Percentiles rank a stretch among this genome's conserved stretches.
phyloP scores from a whole-genome alignment of 805 yeast genomes.

The Candida pini region DNA sequence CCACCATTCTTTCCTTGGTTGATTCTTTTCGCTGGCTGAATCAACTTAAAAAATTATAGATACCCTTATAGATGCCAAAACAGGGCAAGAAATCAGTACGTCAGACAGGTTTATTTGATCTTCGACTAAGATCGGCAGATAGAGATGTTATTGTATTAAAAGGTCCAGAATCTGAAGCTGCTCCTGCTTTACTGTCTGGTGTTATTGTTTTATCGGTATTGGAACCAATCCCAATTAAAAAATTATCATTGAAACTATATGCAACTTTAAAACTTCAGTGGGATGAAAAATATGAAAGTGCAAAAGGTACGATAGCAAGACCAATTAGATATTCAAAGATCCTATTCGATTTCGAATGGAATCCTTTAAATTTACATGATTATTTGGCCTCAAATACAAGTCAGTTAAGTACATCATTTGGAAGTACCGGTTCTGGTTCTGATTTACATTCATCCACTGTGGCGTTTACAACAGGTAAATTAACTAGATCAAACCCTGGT shows the following conservation, averaged over 20 bases:
- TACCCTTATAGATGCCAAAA: constrained; percentile 17
- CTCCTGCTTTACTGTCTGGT: constrained; percentile 72
- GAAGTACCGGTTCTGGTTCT: constrained; percentile 6
- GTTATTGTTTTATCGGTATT: constrained; percentile 66
- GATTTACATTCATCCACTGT: constrained; percentile 7
- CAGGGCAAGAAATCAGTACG: constrained; percentile 18
- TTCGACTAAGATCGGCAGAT: constrained; percentile 60
- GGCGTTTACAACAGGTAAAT: constrained; percentile 27
- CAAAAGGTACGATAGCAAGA: constrained; percentile 39
- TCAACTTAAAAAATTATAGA: too few species aligned
- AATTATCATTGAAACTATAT: constrained; percentile 55
- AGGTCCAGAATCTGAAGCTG: constrained; percentile 74
- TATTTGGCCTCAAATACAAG: constrained; percentile 15
- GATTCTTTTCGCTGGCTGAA: too few species aligned
- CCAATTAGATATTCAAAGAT: constrained; percentile 52
- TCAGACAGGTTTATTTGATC: constrained; percentile 34
- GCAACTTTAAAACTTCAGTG: constrained; percentile 65
- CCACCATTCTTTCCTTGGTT: too few species aligned
- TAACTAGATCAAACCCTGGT: constrained; percentile 32
- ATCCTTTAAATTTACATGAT: constrained; percentile 50
- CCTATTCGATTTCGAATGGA: constrained; percentile 78
- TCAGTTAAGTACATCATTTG: constrained; percentile 16
- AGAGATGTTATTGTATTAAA: constrained; percentile 76
- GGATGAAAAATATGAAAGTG: constrained; percentile 46
- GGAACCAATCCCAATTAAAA: constrained; percentile 69